Conservation (phyloP, 257 asterid genomes). For the Penstemon davidsonii region DNA sequence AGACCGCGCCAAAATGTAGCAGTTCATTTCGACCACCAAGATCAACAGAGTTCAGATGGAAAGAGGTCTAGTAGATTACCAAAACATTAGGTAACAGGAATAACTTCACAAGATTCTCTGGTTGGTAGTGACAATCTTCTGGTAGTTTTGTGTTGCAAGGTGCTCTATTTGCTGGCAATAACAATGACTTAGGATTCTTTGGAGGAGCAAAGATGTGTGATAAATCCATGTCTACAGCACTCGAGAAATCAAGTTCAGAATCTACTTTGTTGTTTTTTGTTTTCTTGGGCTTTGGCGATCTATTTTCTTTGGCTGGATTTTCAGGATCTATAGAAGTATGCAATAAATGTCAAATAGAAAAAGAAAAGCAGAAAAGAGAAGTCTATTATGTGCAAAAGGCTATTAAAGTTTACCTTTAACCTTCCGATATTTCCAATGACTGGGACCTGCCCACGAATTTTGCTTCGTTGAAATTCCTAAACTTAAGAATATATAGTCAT, state of each 20-base stretch:
- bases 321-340: slow-evolving; percentile 50
- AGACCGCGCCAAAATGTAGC: background rate
- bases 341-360: slow-evolving; percentile 17
- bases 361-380: slow-evolving; percentile 11
- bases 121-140: slow-evolving; percentile 96
- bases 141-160: slow-evolving; percentile 83
- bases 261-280: slow-evolving; percentile 60
- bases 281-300: slow-evolving; percentile 66
- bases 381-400: slow-evolving; percentile 24
- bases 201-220: slow-evolving; percentile 74
- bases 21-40: background rate
- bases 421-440: slow-evolving; percentile 92
- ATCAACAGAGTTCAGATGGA: background rate
- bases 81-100: slow-evolving; percentile 79
- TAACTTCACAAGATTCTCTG: slow-evolving; percentile 93
- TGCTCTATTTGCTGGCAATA: slow-evolving; percentile 69
- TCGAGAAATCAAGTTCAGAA: slow-evolving; percentile 65
- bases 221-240: slow-evolving; percentile 53
- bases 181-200: slow-evolving; percentile 76
- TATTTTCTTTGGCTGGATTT: slow-evolving; percentile 53
- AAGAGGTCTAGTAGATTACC: slow-evolving; percentile 44
- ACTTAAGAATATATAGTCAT: slow-evolving; percentile 67
- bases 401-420: slow-evolving; percentile 51
- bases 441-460: slow-evolving; percentile 99
- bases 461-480: slow-evolving; percentile 80